These are phyloP conservation scores for Termitomyces sp. DNA, from an alignment of 768 basidiomycete species.

Conservation along the genomic window DNA sequence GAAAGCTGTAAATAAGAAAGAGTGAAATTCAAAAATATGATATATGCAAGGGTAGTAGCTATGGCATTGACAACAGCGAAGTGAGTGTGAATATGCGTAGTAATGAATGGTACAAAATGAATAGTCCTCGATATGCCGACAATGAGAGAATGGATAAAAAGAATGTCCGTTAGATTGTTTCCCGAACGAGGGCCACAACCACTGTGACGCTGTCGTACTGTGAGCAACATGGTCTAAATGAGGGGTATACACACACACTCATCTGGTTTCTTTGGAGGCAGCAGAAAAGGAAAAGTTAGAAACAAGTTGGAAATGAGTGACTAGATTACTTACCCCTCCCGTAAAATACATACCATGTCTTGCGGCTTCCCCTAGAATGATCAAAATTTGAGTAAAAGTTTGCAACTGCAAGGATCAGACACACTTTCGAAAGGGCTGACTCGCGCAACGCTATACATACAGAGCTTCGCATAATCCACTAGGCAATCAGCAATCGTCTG, in stretches of 20 bases:
- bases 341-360: constrained; percentile 60
- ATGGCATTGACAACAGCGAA: constrained; percentile 9
- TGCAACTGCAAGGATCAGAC: constrained; percentile 18
- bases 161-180: constrained; percentile 39
- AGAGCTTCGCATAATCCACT: constrained; percentile 62
- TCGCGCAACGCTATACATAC: constrained; percentile 64
- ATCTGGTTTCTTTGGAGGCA: constrained; percentile 61
- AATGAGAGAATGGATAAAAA: constrained; percentile 11
- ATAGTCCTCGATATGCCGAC: constrained; percentile 9
- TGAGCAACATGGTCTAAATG: constrained; percentile 3
- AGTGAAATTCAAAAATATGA: not conserved
- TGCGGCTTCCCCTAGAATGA: constrained; percentile 52
- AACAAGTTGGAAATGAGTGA: constrained; percentile 6
- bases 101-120: constrained; percentile 4
- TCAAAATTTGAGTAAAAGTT: not conserved
- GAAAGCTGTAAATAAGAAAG: constrained; percentile 36
- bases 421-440: constrained; percentile 74
- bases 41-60: constrained; percentile 1
- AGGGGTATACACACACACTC: constrained; percentile 49
- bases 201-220: constrained; percentile 57
- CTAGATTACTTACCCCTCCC: constrained; percentile 62
- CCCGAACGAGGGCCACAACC: constrained; percentile 63
- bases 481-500: constrained; percentile 71
- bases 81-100: not conserved
- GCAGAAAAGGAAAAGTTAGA: constrained; percentile 1